These are phyloP conservation scores for Sugiyamaella qingdaonensis DNA, from an alignment of 805 yeast genomes.

Conservation along the genomic window DNA sequence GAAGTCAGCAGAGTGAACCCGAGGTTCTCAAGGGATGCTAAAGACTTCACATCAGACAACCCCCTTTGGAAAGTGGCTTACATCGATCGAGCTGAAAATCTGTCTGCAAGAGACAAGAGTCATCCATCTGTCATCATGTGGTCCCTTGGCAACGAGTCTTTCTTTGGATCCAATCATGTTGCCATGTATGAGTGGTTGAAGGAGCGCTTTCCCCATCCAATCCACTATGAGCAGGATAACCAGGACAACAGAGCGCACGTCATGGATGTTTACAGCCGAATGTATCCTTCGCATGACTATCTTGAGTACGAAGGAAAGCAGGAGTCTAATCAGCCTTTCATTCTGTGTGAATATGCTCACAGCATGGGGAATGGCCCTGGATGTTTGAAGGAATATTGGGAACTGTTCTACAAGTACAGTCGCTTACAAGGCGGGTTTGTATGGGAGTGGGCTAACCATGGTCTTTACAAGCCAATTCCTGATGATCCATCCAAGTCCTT, in stretches of 20 bases:
- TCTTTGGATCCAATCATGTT: constrained; percentile 34
- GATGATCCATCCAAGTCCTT: constrained; percentile 16
- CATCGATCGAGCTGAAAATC: constrained; percentile 33
- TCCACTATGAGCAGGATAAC: constrained; percentile 36
- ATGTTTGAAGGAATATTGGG: constrained; percentile 32
- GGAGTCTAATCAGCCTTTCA: constrained; percentile 29
- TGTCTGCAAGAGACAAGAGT: constrained; percentile 34
- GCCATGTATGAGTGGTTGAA: constrained; percentile 31
- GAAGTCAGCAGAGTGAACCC: constrained; percentile 15
- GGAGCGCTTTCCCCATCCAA: constrained; percentile 30
- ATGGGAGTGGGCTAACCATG: constrained; percentile 42
- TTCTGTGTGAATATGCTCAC: constrained; percentile 38
- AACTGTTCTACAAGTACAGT: constrained; percentile 30
- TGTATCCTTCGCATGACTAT: constrained; percentile 32
- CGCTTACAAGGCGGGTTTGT: constrained; percentile 37
- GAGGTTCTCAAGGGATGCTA: constrained; percentile 18
- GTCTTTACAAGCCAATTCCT: constrained; percentile 22
- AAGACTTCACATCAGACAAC: constrained; percentile 31
- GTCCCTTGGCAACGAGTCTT: constrained; percentile 40
- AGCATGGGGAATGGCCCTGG: constrained; percentile 42
- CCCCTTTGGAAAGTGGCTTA: constrained; percentile 34
- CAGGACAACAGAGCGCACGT: constrained; percentile 21
- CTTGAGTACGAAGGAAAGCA: constrained; percentile 24
- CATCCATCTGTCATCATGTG: constrained; percentile 37
- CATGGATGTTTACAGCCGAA: constrained; percentile 32